phyloP scores from a whole-genome alignment of 176 grass and related monocot genomes.

The Oryza glaberrima region DNA sequence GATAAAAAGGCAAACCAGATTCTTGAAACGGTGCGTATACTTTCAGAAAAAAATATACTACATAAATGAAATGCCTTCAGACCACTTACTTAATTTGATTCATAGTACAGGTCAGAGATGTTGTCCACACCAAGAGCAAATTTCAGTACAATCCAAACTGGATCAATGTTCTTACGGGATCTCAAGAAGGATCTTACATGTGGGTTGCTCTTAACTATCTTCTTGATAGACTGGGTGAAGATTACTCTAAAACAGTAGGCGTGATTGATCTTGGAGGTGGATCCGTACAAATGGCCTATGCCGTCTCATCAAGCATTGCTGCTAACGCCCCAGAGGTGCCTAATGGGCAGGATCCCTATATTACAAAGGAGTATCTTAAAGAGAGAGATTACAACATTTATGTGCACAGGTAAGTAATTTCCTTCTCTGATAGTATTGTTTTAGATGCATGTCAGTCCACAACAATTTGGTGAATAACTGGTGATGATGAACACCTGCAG shows the following conservation, averaged over 20 bases:
- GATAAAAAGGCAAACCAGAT: conserved; percentile 45
- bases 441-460: too few species aligned
- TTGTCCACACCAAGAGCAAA: conserved; percentile 49
- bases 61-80: too few species aligned
- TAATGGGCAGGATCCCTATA: conserved; percentile 32
- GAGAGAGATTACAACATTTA: conserved; percentile 51
- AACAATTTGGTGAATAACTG: too few species aligned
- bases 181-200: conserved; percentile 63
- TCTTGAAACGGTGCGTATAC: conserved; percentile 39
- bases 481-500: too few species aligned
- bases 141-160: conserved; percentile 50
- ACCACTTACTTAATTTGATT: neutral
- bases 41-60: too few species aligned
- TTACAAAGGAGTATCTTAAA: conserved; percentile 49
- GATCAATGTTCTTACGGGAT: conserved; percentile 54
- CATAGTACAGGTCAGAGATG: conserved; percentile 43
- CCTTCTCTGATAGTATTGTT: too few species aligned
- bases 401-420: conserved; percentile 46
- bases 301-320: conserved; percentile 46
- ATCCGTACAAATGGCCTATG: conserved; percentile 66
- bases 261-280: conserved; percentile 63
- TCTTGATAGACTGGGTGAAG: conserved; percentile 52
- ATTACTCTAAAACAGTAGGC: conserved; percentile 51
- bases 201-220: conserved; percentile 71
- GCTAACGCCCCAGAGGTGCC: conserved; percentile 44